Evolutionary conservation across 2,329 filamentous ascomycete genomes (phyloP).

Genomic region (Xylariales sp.): DNA sequence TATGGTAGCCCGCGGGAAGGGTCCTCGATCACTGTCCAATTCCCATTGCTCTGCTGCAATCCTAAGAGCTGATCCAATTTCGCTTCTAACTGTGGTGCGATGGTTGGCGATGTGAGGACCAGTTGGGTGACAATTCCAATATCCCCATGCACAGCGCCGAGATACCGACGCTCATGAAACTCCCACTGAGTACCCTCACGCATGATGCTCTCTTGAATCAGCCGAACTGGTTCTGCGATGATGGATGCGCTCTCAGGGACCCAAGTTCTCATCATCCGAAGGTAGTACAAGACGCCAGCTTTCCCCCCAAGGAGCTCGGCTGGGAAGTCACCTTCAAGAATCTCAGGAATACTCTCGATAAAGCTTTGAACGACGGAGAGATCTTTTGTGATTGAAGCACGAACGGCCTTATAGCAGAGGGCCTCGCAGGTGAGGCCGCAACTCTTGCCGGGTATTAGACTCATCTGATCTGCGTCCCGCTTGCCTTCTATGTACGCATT

Average conservation of each 20-base stretch:
- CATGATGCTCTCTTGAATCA: neutral
- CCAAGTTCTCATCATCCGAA: conserved; percentile 1
- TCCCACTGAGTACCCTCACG: neutral
- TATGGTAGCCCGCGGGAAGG: neutral
- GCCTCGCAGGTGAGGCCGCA: neutral
- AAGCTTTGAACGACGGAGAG: neutral
- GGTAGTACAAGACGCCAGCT: neutral
- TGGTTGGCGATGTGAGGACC: neutral
- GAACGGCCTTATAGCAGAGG: neutral
- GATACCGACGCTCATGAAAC: neutral
- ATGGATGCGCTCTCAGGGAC: neutral
- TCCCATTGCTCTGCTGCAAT: neutral
- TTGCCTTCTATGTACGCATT: neutral
- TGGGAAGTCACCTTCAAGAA: neutral
- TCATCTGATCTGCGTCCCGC: neutral
- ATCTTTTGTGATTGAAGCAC: neutral
- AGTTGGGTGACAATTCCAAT: conserved; percentile 3
- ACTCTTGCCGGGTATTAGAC: neutral
- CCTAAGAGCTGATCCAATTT: neutral
- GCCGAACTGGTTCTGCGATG: neutral
- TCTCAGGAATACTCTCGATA: neutral
- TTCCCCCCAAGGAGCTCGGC: neutral
- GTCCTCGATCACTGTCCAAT: conserved; percentile 2
- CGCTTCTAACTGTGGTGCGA: neutral
- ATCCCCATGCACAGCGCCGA: conserved; percentile 3